Evolutionary conservation across 1,139 yeast species (phyloP).

Genomic region (Suhomyces yuchorum): DNA sequence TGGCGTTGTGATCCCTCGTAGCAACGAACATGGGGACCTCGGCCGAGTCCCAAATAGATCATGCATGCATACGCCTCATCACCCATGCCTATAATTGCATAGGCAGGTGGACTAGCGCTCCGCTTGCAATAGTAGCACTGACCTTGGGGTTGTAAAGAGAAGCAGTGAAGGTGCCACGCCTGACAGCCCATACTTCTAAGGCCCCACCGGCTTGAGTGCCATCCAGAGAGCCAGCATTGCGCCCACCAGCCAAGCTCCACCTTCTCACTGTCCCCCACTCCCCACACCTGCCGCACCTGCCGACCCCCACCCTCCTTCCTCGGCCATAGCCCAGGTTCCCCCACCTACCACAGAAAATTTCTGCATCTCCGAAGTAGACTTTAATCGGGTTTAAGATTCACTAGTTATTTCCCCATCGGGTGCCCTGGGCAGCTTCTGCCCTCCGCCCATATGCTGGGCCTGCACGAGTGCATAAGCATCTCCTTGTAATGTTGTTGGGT

Average conservation of each 20-base stretch:
- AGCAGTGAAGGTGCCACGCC: not conserved
- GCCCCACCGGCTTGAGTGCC: no score
- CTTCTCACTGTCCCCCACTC: no score
- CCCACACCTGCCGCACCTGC: not conserved
- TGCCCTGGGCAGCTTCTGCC: not conserved
- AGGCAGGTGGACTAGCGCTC: not conserved
- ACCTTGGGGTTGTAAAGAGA: not conserved
- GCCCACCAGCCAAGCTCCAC: no score
- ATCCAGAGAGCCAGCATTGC: no score
- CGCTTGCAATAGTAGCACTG: not conserved
- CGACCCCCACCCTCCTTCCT: not conserved
- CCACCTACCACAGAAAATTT: not conserved
- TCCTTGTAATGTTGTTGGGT: not conserved
- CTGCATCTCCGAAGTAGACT: not conserved
- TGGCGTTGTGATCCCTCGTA: not conserved
- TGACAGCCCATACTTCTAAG: no score
- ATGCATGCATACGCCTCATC: not conserved
- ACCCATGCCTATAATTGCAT: not conserved
- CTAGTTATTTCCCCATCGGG: not conserved
- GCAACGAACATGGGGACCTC: not conserved
- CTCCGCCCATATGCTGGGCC: not conserved
- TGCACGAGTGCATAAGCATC: not conserved
- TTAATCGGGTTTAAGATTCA: not conserved
- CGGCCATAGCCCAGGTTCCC: not conserved
- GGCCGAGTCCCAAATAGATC: not conserved